Conservation (phyloP, 345 rosid species). For the Garcia nutans region DNA sequence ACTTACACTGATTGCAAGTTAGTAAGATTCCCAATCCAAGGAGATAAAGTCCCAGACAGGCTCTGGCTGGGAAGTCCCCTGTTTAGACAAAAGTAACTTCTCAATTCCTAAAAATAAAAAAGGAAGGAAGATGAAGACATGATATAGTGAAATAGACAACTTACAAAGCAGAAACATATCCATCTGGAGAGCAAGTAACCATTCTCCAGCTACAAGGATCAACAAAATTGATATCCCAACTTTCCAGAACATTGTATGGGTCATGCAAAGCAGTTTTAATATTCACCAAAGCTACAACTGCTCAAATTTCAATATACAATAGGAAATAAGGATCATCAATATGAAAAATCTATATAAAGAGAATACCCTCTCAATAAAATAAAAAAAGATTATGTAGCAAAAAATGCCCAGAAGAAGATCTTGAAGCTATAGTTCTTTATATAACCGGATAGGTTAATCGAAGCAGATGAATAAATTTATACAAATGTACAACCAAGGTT, state of each 20-base stretch:
- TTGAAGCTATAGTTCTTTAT: not conserved
- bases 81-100: slow-evolving; percentile 19
- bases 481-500: not conserved
- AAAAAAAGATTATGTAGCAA: slow-evolving; percentile 6
- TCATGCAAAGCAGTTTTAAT: slow-evolving; percentile 75
- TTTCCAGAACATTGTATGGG: slow-evolving; percentile 87
- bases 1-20: slow-evolving; percentile 86
- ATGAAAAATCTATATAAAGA: not conserved
- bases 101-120: not conserved
- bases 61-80: slow-evolving; percentile 97
- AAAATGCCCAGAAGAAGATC: not conserved
- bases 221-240: slow-evolving; percentile 94
- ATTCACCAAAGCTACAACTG: slow-evolving; percentile 92
- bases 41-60: slow-evolving; percentile 88
- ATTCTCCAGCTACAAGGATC: slow-evolving; percentile 99
- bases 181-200: slow-evolving; percentile 82
- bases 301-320: slow-evolving; percentile 34
- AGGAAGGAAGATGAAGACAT: not conserved
- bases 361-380: not conserved
- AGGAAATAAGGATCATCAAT: not conserved
- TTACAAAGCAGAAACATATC: slow-evolving; percentile 88
- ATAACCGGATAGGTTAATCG: not conserved
- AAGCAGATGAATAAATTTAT: slow-evolving; percentile 2
- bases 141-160: slow-evolving; percentile 23
- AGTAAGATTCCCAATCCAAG: slow-evolving; percentile 79